Evolutionary conservation across 495 filamentous ascomycete species (phyloP), one percentile per base, ranked within the genome.

Genomic region (Neurospora sp.): DNA sequence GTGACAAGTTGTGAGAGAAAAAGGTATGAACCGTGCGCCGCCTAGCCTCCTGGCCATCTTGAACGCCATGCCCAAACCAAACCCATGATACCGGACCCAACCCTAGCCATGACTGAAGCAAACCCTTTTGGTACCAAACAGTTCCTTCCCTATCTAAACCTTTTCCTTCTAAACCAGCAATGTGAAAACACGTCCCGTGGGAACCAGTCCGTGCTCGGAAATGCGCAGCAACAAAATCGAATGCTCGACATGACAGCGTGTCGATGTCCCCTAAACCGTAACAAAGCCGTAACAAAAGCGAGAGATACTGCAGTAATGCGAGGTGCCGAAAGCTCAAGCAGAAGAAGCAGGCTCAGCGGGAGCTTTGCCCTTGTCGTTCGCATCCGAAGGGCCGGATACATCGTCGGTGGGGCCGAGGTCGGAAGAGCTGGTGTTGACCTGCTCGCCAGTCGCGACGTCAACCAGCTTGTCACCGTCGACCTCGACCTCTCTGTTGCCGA

Each of bases 381-480:
- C 22, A 61, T 18, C 53, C 22, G 27, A 18, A 35, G 14, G 53
- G 7, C 12, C 6, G 6, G 22, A 16, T 6, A 61, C 53, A 61
- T 61, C 27, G 27, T 61, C 53, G 53, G 27, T 35, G 7, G 48
- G 11, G 2, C 20, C 48, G 11, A 53, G 20, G 20, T 53, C 48
- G 48, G 53, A 35, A 9, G 27, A 14, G n/a, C 46, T 71, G 39
- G 68, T 68, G 39, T 53, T 69, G 39, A 80, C 68, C 16, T 69
- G 20, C 35, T 78, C 78, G 39, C 79, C 79, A 0, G 80, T 79
- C 0, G 69, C 61, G 37, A 76, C 69, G 5, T 84, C 77, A 9
- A 86, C 81, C 7, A 86, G 75, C 69, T 77, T 71, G 41, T 82
- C 78, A 40, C 80, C 81, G 3, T 82, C 76, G 7, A 85, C 80